Percentiles rank a stretch among this genome's conserved stretches.
Evolutionary conservation across 441 rosid species (phyloP).

Genomic region (Dalechampia spathulata): DNA sequence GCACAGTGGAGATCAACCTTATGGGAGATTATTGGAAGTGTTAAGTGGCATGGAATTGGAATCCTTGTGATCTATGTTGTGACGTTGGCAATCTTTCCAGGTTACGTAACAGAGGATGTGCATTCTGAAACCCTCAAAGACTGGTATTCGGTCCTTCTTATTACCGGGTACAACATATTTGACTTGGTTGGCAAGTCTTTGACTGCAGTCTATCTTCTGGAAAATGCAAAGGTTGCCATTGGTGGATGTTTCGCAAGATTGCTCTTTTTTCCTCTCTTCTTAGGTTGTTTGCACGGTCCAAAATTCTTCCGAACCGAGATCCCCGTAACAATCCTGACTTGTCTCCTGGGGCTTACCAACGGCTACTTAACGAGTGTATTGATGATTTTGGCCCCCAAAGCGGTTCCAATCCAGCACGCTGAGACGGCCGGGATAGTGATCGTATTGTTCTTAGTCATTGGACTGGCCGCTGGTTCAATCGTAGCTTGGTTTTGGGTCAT

Average conservation of each 20-base stretch:
- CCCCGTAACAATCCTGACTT: slow-evolving; percentile 69
- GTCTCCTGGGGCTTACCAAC: slow-evolving; percentile 73
- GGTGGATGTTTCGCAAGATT: slow-evolving; percentile 59
- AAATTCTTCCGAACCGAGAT: slow-evolving; percentile 69
- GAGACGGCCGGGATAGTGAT: slow-evolving; percentile 92
- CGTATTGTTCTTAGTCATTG: slow-evolving; percentile 65
- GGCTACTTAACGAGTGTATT: slow-evolving; percentile 86
- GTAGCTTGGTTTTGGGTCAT: slow-evolving; percentile 91
- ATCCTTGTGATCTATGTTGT: slow-evolving; percentile 54
- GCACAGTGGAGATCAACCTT: slow-evolving; percentile 56
- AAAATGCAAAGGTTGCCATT: slow-evolving; percentile 54
- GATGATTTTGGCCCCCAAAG: slow-evolving; percentile 77
- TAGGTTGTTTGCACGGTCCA: slow-evolving; percentile 87
- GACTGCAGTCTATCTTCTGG: slow-evolving; percentile 57
- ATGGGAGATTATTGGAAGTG: slow-evolving; percentile 44
- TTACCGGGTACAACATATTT: slow-evolving; percentile 65
- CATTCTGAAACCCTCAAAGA: slow-evolving; percentile 69
- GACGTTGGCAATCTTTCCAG: slow-evolving; percentile 85
- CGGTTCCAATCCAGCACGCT: slow-evolving; percentile 60
- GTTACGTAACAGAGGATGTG: slow-evolving; percentile 87
- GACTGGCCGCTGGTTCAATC: slow-evolving; percentile 72
- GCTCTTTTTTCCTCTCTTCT: slow-evolving; percentile 75
- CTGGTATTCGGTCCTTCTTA: slow-evolving; percentile 75
- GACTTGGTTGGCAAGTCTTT: slow-evolving; percentile 82
- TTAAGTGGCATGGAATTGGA: slow-evolving; percentile 80